phyloP scores from a whole-genome alignment of 2,329 filamentous ascomycete species.

The Ascosphaera pollenicola region DNA sequence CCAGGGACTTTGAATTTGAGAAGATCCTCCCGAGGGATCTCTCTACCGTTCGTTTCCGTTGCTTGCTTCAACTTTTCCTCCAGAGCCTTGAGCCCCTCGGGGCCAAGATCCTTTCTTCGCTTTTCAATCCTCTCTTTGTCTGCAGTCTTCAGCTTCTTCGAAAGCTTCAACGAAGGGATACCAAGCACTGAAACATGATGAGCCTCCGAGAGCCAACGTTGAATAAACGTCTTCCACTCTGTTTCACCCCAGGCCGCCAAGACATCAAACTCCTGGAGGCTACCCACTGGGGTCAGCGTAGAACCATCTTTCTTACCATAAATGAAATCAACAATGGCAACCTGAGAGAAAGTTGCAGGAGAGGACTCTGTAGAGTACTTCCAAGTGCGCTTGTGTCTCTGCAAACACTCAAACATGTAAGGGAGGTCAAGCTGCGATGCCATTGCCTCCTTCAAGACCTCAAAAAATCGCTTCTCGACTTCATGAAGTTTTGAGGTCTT shows the following conservation, averaged over 20 bases:
- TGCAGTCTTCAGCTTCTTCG: constrained; percentile 58
- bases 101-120: constrained; percentile 56
- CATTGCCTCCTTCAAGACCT: constrained; percentile 61
- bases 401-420: constrained; percentile 75
- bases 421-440: constrained; percentile 56
- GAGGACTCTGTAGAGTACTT: constrained; percentile 68
- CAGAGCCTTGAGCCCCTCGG: constrained; percentile 58
- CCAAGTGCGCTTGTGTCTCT: constrained; percentile 56
- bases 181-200: constrained; percentile 75
- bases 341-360: constrained; percentile 58
- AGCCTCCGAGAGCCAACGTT: constrained; percentile 66
- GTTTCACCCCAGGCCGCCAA: constrained; percentile 61
- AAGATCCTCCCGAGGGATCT: constrained; percentile 65
- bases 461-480: constrained; percentile 68
- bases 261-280: constrained; percentile 34
- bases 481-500: constrained; percentile 64
- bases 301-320: constrained; percentile 74
- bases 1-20: constrained; percentile 62
- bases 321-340: constrained; percentile 78
- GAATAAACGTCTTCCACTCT: constrained; percentile 65
- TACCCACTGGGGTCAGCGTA: constrained; percentile 38
- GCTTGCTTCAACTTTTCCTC: constrained; percentile 57
- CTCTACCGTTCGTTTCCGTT: constrained; percentile 68
- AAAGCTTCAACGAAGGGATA: constrained; percentile 59
- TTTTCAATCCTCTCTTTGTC: constrained; percentile 60